Evolutionary conservation across 2,329 filamentous ascomycete species (phyloP).

Genomic region (Fusarium drepaniforme): DNA sequence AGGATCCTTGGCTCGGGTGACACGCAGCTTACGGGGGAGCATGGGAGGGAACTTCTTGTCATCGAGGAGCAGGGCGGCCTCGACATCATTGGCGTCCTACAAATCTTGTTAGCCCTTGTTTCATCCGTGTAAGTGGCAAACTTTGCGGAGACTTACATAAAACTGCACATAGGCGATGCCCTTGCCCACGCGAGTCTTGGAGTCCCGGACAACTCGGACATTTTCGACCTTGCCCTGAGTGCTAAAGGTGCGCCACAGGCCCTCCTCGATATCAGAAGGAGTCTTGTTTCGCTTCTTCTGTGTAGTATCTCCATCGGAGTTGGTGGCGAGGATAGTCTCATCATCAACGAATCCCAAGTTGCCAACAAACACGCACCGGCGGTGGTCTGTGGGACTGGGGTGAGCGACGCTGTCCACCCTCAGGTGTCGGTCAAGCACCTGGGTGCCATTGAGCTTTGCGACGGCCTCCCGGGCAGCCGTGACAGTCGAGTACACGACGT

Average conservation of each 20-base stretch:
- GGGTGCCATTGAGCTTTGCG: slow-evolving; percentile 82
- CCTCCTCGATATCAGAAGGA: slow-evolving; percentile 91
- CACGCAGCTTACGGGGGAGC: slow-evolving; percentile 88
- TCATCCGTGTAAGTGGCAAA: background rate
- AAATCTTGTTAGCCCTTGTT: slow-evolving; percentile 12
- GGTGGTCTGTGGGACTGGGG: slow-evolving; percentile 84
- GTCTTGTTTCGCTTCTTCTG: slow-evolving; percentile 80
- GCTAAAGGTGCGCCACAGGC: slow-evolving; percentile 85
- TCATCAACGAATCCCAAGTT: slow-evolving; percentile 97
- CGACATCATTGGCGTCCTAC: slow-evolving; percentile 85
- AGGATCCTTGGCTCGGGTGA: slow-evolving; percentile 85
- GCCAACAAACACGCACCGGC: slow-evolving; percentile 94
- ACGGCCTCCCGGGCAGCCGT: slow-evolving; percentile 82
- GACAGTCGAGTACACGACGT: slow-evolving; percentile 85
- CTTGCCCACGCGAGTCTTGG: slow-evolving; percentile 92
- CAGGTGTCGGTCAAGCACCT: slow-evolving; percentile 88
- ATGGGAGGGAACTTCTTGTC: slow-evolving; percentile 95
- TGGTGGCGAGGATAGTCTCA: slow-evolving; percentile 77
- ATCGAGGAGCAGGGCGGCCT: slow-evolving; percentile 88
- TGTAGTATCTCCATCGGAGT: slow-evolving; percentile 73
- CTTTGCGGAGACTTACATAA: slow-evolving; percentile 62
- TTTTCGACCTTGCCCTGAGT: slow-evolving; percentile 87
- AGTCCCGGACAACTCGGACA: slow-evolving; percentile 91
- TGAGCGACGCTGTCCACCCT: slow-evolving; percentile 93
- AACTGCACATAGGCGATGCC: slow-evolving; percentile 99